These are phyloP conservation scores for Pterocarpus santalinus DNA, from an alignment of 306 rosid species.

Conservation along the genomic window DNA sequence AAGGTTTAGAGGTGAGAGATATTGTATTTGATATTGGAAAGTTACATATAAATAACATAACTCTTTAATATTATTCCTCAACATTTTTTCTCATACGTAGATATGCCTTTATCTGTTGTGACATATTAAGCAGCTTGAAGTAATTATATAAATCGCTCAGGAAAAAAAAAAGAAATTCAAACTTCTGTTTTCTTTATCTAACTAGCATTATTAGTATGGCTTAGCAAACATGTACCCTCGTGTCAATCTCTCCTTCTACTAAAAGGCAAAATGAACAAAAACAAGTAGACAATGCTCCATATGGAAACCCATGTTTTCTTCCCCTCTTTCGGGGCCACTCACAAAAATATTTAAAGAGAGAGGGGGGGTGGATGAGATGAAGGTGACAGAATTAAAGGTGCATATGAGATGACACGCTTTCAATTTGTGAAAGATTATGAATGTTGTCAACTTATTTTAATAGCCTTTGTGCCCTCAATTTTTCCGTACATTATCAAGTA, in stretches of 20 bases:
- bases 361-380: no score
- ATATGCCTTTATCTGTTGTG: no score
- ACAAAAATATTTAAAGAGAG: background rate
- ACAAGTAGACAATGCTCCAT: background rate
- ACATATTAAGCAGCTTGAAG: no score
- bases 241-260: background rate
- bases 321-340: slow-evolving; percentile 1
- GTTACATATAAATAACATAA: no score
- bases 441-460: no score
- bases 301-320: slow-evolving; percentile 9
- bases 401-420: background rate
- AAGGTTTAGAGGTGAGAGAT: no score
- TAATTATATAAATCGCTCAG: background rate
- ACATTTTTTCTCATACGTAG: no score
- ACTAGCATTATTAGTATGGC: background rate
- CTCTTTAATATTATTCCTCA: no score
- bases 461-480: no score
- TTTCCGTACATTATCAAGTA: background rate
- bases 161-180: background rate
- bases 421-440: no score
- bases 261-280: background rate
- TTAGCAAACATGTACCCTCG: background rate
- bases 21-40: no score
- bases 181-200: background rate
- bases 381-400: background rate